phyloP scores from a whole-genome alignment of 176 grass and related monocot genomes.

The Metroxylon sagu region DNA sequence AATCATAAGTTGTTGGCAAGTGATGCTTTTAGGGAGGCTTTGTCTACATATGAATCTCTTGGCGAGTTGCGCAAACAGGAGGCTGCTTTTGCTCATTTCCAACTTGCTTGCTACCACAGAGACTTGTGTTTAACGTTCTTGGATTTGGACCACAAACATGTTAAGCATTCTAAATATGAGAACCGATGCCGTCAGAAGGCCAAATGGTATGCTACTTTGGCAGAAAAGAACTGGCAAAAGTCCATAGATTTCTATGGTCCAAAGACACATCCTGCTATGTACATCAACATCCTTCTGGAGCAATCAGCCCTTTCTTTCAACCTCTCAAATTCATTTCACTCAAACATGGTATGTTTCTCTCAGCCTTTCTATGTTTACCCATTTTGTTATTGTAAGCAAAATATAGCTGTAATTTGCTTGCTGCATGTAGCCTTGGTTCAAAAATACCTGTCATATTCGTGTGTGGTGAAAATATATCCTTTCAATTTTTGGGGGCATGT shows the following conservation, averaged over 20 bases:
- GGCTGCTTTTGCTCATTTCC: conserved; percentile 83
- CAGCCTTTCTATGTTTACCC: not conserved
- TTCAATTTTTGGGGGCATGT: too few relatives aligned
- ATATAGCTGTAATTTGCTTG: not conserved
- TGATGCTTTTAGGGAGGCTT: conserved; percentile 87
- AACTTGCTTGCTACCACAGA: conserved; percentile 79
- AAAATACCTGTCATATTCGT: conserved; percentile 2
- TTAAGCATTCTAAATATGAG: conserved; percentile 58
- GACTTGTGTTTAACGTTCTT: conserved; percentile 82
- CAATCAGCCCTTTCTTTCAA: conserved; percentile 51
- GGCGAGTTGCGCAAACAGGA: conserved; percentile 75
- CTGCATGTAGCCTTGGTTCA: not conserved
- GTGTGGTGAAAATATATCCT: too few relatives aligned
- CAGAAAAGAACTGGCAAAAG: conserved; percentile 87
- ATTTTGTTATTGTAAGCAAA: not conserved
- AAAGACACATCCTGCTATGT: conserved; percentile 80
- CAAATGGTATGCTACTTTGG: conserved; percentile 78
- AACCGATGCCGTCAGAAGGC: conserved; percentile 71
- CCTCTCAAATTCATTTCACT: conserved; percentile 51
- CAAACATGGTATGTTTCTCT: conserved; percentile 48
- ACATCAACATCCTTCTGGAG: conserved; percentile 81
- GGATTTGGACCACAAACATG: conserved; percentile 59
- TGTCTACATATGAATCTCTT: conserved; percentile 79
- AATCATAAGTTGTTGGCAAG: conserved; percentile 61
- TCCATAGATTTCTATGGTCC: conserved; percentile 76